phyloP scores from a whole-genome alignment of 2,329 filamentous ascomycete genomes.

The Cladosporium austrohemisphaericum region DNA sequence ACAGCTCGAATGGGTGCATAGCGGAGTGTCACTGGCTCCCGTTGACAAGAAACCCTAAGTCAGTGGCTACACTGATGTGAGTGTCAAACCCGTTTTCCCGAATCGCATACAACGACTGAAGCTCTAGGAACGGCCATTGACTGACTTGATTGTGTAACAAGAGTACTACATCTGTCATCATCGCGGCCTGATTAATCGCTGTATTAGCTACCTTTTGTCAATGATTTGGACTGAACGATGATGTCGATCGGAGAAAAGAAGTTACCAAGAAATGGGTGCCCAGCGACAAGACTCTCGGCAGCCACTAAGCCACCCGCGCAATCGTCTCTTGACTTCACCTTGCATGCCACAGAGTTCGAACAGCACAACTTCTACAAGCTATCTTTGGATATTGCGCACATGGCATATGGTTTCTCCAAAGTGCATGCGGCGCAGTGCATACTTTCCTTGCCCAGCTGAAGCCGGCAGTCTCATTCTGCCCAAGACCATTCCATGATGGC shows the following conservation, averaged over 20 bases:
- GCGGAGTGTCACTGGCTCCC: neutral
- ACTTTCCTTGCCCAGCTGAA: conserved; percentile 1
- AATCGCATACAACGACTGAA: too few species aligned
- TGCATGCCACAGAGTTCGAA: neutral
- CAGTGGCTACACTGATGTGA: too few species aligned
- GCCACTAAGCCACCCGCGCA: conserved; percentile 35
- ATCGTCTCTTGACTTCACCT: conserved; percentile 9
- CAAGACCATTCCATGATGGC: neutral
- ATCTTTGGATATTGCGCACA: neutral
- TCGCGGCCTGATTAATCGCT: too few species aligned
- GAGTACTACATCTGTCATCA: too few species aligned
- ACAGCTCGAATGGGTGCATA: neutral
- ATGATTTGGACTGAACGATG: too few species aligned
- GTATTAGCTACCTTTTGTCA: too few species aligned
- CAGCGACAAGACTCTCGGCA: conserved; percentile 29
- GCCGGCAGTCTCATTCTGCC: neutral
- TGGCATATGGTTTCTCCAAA: neutral
- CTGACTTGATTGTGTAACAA: too few species aligned
- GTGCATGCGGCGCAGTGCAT: conserved; percentile 5
- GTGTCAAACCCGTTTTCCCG: too few species aligned
- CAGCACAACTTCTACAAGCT: neutral
- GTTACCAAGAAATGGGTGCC: conserved; percentile 1
- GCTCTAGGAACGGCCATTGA: too few species aligned
- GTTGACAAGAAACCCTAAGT: neutral
- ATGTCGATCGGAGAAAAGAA: too few species aligned